Evolutionary conservation across 352 stramenopile species (phyloP).

Genomic region (Phytopythium aichiense): DNA sequence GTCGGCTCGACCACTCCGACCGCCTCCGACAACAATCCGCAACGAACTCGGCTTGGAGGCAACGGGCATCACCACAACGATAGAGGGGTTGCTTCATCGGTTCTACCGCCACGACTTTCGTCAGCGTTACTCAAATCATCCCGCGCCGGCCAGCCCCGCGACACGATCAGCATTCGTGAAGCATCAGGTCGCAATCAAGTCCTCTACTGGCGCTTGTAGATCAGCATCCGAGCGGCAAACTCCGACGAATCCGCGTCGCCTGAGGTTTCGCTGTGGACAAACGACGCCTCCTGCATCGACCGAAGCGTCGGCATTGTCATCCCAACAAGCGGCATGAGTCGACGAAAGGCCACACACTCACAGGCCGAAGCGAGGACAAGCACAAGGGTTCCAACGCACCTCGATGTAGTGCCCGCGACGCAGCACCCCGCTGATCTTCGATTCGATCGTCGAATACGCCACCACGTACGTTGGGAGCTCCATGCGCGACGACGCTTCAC

Average conservation of each 20-base stretch:
- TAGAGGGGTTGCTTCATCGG: neutral
- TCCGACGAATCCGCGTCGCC: constrained; percentile 64
- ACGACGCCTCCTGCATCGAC: constrained; percentile 35
- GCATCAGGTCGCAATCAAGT: neutral
- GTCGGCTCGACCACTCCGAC: constrained; percentile 21
- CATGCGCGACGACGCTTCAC: constrained; percentile 14
- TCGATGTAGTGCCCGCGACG: constrained; percentile 38
- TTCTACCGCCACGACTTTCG: neutral
- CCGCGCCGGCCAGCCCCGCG: neutral
- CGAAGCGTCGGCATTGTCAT: neutral
- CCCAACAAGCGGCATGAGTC: neutral
- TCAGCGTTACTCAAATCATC: neutral
- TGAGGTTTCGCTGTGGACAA: constrained; percentile 67
- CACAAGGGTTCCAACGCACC: constrained; percentile 15
- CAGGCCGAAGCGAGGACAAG: neutral
- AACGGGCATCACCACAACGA: neutral
- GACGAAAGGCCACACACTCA: neutral
- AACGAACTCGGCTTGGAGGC: neutral
- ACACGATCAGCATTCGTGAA: neutral
- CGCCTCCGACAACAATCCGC: neutral
- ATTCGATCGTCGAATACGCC: constrained; percentile 50
- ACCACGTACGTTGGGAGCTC: constrained; percentile 62
- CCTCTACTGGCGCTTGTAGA: constrained; percentile 36
- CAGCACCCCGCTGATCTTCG: constrained; percentile 47
- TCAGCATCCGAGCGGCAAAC: constrained; percentile 55